phyloP scores from a whole-genome alignment of 2,329 filamentous ascomycete species.

The Periconia sp. region DNA sequence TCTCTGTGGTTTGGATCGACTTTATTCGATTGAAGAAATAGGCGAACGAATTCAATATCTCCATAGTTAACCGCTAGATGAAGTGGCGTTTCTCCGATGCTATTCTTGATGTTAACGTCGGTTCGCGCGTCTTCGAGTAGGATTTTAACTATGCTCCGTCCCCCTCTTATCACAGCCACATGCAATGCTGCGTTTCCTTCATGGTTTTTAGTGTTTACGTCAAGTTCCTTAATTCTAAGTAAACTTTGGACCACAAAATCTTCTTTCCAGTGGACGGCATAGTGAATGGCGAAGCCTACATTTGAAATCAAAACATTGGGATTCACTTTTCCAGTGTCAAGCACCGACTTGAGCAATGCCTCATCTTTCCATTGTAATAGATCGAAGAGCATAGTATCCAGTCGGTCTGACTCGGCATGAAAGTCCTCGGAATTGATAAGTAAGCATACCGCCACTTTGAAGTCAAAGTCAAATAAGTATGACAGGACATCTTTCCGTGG shows the following conservation, averaged over 20 bases:
- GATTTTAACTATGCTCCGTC: not conserved
- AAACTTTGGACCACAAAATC: not conserved
- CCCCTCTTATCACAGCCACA: not conserved
- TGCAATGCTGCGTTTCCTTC: not conserved
- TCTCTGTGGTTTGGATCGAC: too few relatives aligned
- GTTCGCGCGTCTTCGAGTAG: not conserved
- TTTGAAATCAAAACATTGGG: too few relatives aligned
- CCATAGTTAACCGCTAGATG: not conserved
- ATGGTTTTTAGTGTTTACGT: not conserved
- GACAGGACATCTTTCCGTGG: not conserved
- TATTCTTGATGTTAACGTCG: not conserved
- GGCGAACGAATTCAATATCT: too few relatives aligned
- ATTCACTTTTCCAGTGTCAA: not conserved
- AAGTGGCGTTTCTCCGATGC: not conserved
- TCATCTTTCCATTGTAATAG: not conserved
- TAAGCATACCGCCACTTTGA: not conserved
- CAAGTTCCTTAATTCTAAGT: not conserved
- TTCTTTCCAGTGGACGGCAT: too few relatives aligned
- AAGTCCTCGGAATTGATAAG: not conserved
- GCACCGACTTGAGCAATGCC: not conserved
- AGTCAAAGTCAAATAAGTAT: constrained; percentile 2
- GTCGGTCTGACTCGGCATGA: not conserved
- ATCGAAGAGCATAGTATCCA: not conserved
- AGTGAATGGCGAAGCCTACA: too few relatives aligned
- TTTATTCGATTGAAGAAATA: too few relatives aligned